These are phyloP conservation scores for Orbilia javanica DNA, from an alignment of 2,329 filamentous ascomycete species.

Conservation along the genomic window DNA sequence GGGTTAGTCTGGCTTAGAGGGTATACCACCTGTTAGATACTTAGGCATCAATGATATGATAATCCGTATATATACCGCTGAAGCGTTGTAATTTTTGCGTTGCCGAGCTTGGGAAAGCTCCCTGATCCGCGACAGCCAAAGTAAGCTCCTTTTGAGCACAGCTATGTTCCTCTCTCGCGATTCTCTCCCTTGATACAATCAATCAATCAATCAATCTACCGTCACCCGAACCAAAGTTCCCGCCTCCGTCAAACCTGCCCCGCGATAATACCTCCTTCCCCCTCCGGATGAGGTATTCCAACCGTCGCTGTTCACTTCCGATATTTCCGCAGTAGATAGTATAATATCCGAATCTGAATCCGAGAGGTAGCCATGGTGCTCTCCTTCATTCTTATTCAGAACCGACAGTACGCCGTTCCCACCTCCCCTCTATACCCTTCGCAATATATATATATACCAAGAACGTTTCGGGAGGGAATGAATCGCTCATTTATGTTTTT, in stretches of 20 bases:
- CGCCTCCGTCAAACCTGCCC: too few relatives aligned
- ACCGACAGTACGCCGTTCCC: constrained; percentile 66
- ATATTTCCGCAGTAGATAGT: constrained; percentile 23
- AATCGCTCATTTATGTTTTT: not conserved
- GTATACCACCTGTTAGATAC: too few relatives aligned
- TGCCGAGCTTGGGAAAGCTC: not conserved
- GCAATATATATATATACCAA: too few relatives aligned
- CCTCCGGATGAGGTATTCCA: constrained; percentile 38
- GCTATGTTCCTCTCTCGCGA: constrained; percentile 1
- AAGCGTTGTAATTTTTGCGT: constrained; percentile 35
- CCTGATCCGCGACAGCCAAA: constrained; percentile 30
- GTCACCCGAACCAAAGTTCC: not conserved
- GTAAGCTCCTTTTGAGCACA: constrained; percentile 43
- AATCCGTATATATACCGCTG: too few relatives aligned
- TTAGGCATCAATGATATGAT: too few relatives aligned
- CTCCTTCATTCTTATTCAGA: constrained; percentile 67
- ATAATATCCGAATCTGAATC: too few relatives aligned
- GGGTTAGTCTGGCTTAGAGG: not conserved
- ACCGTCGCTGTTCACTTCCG: not conserved
- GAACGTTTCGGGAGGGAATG: not conserved
- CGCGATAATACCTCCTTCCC: not conserved
- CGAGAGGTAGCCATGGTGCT: constrained; percentile 64
- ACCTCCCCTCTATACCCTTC: not conserved
- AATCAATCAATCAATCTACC: not conserved
- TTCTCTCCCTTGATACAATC: not conserved